phyloP scores from a whole-genome alignment of 768 basidiomycete species.

The Asterophora lycoperdoides region DNA sequence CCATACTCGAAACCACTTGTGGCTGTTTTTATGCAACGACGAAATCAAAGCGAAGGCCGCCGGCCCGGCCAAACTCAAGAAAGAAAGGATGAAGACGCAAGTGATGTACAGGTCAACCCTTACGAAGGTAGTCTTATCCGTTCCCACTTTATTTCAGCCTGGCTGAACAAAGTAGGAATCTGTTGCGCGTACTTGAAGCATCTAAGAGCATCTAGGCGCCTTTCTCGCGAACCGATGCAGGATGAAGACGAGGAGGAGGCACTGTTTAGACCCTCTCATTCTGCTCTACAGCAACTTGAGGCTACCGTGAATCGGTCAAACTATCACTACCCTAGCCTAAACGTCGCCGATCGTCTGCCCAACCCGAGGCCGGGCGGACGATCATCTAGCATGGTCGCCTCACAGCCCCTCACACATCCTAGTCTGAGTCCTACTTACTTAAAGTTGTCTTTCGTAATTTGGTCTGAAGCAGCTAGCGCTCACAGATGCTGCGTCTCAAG shows the following conservation, averaged over 20 bases:
- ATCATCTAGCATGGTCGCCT: conserved; percentile 32
- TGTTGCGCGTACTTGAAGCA: conserved; percentile 38
- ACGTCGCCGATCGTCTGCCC: conserved; percentile 74
- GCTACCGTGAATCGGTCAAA: no score
- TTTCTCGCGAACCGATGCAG: conserved; percentile 52
- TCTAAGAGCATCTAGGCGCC: conserved; percentile 64
- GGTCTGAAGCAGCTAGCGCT: conserved; percentile 48
- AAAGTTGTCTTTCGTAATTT: neutral
- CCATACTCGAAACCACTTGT: conserved; percentile 77
- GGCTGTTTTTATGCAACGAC: conserved; percentile 70
- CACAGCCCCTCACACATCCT: conserved; percentile 28
- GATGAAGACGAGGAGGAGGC: conserved; percentile 44
- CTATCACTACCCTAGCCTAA: conserved; percentile 69
- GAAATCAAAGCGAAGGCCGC: conserved; percentile 59
- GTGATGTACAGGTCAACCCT: conserved; percentile 75
- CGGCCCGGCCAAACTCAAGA: conserved; percentile 60
- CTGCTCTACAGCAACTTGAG: conserved; percentile 4
- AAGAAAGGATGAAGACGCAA: conserved; percentile 64
- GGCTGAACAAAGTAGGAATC: conserved; percentile 18
- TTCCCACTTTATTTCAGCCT: neutral
- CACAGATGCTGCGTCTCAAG: conserved; percentile 55
- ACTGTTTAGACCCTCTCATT: conserved; percentile 40
- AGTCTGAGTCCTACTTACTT: conserved; percentile 2
- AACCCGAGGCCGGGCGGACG: conserved; percentile 58
- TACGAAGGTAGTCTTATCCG: conserved; percentile 23